Evolutionary conservation across 805 yeast species (phyloP).

Genomic region (Starmerella kuoi): DNA sequence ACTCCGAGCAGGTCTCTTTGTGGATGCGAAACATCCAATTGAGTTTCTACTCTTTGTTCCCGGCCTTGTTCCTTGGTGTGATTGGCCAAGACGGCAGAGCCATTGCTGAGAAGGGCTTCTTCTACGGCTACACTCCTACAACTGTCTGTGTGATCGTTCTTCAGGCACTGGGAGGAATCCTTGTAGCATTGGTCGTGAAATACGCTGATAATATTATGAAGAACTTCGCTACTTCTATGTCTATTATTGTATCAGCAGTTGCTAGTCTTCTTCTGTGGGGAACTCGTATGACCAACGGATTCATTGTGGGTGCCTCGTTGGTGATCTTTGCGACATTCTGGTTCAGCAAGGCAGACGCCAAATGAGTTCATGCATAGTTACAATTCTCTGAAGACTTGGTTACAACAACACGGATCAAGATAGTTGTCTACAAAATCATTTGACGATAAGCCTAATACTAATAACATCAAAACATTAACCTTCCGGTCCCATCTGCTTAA

Average conservation of each 20-base stretch:
- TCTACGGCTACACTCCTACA: slow-evolving; percentile 31
- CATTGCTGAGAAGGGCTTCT: slow-evolving; percentile 30
- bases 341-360: slow-evolving; percentile 24
- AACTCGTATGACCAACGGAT: slow-evolving; percentile 28
- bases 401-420: too few relatives aligned
- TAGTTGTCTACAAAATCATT: too few relatives aligned
- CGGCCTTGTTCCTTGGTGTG: slow-evolving; percentile 32
- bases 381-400: too few relatives aligned
- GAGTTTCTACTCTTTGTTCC: slow-evolving; percentile 31
- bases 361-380: too few relatives aligned
- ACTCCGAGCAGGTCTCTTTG: slow-evolving; percentile 28
- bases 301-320: slow-evolving; percentile 29
- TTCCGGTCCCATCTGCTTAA: too few relatives aligned
- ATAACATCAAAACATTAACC: too few relatives aligned
- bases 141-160: slow-evolving; percentile 31
- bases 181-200: slow-evolving; percentile 34
- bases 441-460: too few relatives aligned
- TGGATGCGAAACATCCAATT: slow-evolving; percentile 35
- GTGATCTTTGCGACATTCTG: slow-evolving; percentile 32
- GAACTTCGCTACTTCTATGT: slow-evolving; percentile 33
- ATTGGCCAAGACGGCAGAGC: slow-evolving; percentile 29
- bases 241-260: slow-evolving; percentile 31
- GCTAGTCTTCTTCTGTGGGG: slow-evolving; percentile 31
- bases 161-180: slow-evolving; percentile 34
- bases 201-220: slow-evolving; percentile 35